Base-by-base conservation (phyloP, 805 yeast species). In the Isabelozyma rhagii region DNA sequence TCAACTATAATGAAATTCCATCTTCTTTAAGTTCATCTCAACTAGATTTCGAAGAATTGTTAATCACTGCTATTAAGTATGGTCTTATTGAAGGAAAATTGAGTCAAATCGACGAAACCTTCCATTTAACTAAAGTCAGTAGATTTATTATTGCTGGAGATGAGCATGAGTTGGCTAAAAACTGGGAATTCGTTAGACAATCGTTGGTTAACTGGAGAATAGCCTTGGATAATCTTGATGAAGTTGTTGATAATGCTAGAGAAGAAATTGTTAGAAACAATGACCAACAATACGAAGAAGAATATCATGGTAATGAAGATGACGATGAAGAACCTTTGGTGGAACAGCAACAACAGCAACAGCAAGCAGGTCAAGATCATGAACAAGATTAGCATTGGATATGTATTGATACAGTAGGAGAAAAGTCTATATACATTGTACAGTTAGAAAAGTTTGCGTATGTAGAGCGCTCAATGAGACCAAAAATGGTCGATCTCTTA, bases 41-140 rank as follows among this genome's bases (percentile, higher is more conserved):
- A 13, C 51, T 58, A 38, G 75, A 71, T 45, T 67, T 74, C 44
- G 79, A 74, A 58, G 59, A 64, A 43, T 63, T 74, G 50, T 60
- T 74, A 53, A 67, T 74, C 40, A 71, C 69, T 55, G 65, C 77
- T 39, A 73, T 74, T 53, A 72, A 72, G 57, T 63, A 72, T n/a
- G 74, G 73, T 42, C 72, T 74, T 46, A 58, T 74, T 46, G 77
- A 74, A 60, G 79, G 78, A 47, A 74, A 72, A 56, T 67, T 74
- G 55, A 72, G 74, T 59, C 79, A 74, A 60, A 64, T 73, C 42
- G 71, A 69, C 38, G 67, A 70, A 51, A 61, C 68, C 7, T 74
- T 74, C 57, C 62, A 67, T 52, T 70, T 74, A 55, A 68, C 68
- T 31, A 70, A 73, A 59, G 74, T 68, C 17, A 72, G 68, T 58